These are phyloP conservation scores for Mycena leptocephala DNA, from an alignment of 768 basidiomycete genomes.

Conservation along the genomic window DNA sequence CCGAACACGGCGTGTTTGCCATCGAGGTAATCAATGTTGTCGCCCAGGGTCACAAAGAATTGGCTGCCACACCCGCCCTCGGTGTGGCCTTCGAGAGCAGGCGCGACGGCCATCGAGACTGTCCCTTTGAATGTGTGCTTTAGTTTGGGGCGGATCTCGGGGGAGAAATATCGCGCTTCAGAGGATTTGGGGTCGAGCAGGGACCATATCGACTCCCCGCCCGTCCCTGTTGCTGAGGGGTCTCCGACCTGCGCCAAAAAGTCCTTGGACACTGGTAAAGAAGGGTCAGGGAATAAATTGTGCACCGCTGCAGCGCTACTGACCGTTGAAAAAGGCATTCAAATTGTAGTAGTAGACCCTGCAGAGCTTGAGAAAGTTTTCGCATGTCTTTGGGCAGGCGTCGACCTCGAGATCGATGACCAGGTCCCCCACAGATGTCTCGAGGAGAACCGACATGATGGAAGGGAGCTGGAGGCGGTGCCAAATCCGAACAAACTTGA, in stretches of 20 bases:
- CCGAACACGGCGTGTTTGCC: conserved; percentile 96
- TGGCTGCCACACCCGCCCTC: conserved; percentile 93
- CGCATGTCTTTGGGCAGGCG: conserved; percentile 90
- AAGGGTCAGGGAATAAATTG: conserved; percentile 7
- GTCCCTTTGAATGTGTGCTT: conserved; percentile 92
- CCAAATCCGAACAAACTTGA: conserved; percentile 1
- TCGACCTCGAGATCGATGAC: conserved; percentile 97
- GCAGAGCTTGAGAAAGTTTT: conserved; percentile 98
- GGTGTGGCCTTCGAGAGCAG: conserved; percentile 74
- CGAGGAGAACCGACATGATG: conserved; percentile 94
- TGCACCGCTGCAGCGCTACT: conserved; percentile 43
- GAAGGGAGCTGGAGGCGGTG: background rate
- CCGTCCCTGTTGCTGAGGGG: conserved; percentile 94
- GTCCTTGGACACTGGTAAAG: conserved; percentile 88
- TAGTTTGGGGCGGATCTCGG: conserved; percentile 84
- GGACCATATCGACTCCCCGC: conserved; percentile 93
- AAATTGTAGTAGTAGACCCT: conserved; percentile 98
- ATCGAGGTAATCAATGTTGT: conserved; percentile 95
- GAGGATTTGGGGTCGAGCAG: conserved; percentile 70
- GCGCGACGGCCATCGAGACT: conserved; percentile 97
- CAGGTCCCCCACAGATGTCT: conserved; percentile 97
- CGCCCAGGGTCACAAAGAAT: conserved; percentile 95
- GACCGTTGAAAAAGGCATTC: conserved; percentile 98
- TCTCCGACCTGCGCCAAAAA: conserved; percentile 98
- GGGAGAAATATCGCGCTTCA: conserved; percentile 87